Conservation (phyloP, 768 basidiomycete species). For the Termitomyces sp. region DNA sequence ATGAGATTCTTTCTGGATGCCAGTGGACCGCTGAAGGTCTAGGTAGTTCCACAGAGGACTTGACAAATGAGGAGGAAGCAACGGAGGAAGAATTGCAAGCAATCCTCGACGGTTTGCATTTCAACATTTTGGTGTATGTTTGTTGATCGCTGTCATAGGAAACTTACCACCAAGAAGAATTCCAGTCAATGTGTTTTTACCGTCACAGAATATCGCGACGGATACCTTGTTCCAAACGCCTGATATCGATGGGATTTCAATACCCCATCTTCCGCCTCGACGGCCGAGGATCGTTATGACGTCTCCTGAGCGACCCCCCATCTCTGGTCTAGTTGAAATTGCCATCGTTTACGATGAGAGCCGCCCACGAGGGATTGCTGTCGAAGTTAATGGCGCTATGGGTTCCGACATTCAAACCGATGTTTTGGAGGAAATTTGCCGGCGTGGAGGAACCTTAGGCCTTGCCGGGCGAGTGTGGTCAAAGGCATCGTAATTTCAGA, state of each 20-base stretch:
- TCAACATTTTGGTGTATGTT: not conserved
- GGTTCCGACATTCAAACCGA: constrained; percentile 47
- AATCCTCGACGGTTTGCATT: constrained; percentile 49
- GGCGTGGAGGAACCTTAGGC: constrained; percentile 67
- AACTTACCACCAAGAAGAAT: constrained; percentile 51
- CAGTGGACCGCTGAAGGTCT: constrained; percentile 57
- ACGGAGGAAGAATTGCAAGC: constrained; percentile 57
- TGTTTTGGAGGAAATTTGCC: constrained; percentile 61
- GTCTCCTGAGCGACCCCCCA: constrained; percentile 58
- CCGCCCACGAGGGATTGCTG: constrained; percentile 45
- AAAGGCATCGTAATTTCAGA: constrained; percentile 21
- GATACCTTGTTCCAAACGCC: constrained; percentile 39
- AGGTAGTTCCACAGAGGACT: constrained; percentile 19
- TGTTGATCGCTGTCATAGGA: constrained; percentile 29
- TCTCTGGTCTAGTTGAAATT: constrained; percentile 61
- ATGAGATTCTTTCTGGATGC: constrained; percentile 57
- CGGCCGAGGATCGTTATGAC: constrained; percentile 59
- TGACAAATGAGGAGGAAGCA: constrained; percentile 27
- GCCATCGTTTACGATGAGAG: constrained; percentile 55
- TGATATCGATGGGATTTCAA: constrained; percentile 30
- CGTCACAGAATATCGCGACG: constrained; percentile 28
- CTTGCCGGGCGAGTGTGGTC: constrained; percentile 65
- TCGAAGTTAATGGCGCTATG: constrained; percentile 56
- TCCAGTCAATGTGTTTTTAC: constrained; percentile 68
- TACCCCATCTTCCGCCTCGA: constrained; percentile 28